Conservation (phyloP, 768 basidiomycete species). For the Cubamyces sp. region DNA sequence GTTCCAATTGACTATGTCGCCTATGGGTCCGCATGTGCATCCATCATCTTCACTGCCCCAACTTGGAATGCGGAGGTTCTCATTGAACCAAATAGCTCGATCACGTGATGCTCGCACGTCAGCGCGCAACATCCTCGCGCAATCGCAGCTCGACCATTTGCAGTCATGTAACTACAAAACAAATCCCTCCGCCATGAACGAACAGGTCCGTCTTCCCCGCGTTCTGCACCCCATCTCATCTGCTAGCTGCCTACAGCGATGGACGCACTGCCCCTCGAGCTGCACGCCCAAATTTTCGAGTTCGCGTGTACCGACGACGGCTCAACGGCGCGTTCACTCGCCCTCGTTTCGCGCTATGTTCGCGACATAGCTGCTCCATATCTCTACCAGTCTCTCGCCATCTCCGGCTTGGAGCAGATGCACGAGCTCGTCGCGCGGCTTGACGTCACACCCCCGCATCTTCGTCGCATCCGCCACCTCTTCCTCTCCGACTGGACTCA, state of each 20-base stretch:
- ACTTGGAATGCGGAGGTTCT: slow-evolving; percentile 11
- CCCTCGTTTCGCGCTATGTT: slow-evolving; percentile 37
- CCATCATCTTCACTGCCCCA: slow-evolving; percentile 14
- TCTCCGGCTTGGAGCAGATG: slow-evolving; percentile 33
- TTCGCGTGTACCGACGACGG: slow-evolving; percentile 39
- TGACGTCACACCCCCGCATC: slow-evolving; percentile 39
- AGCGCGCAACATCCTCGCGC: slow-evolving; percentile 26
- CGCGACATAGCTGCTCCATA: slow-evolving; percentile 33
- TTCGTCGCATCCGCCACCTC: slow-evolving; percentile 47
- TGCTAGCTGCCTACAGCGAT: slow-evolving; percentile 6
- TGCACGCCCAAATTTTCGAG: slow-evolving; percentile 36
- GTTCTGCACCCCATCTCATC: neutral
- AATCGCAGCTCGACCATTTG: slow-evolving; percentile 22
- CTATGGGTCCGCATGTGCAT: slow-evolving; percentile 9
- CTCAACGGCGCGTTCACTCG: slow-evolving; percentile 33
- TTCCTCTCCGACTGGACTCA: slow-evolving; percentile 45
- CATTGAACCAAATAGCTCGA: slow-evolving; percentile 9
- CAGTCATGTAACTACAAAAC: slow-evolving; percentile 13
- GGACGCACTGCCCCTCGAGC: slow-evolving; percentile 34
- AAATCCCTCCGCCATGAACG: neutral
- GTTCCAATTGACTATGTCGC: slow-evolving; percentile 1
- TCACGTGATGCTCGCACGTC: slow-evolving; percentile 25
- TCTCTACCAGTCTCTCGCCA: slow-evolving; percentile 34
- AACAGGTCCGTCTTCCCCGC: neutral
- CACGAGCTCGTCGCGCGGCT: slow-evolving; percentile 34